phyloP scores from a whole-genome alignment of 805 yeast genomes.

The Saturnispora quitensis region DNA sequence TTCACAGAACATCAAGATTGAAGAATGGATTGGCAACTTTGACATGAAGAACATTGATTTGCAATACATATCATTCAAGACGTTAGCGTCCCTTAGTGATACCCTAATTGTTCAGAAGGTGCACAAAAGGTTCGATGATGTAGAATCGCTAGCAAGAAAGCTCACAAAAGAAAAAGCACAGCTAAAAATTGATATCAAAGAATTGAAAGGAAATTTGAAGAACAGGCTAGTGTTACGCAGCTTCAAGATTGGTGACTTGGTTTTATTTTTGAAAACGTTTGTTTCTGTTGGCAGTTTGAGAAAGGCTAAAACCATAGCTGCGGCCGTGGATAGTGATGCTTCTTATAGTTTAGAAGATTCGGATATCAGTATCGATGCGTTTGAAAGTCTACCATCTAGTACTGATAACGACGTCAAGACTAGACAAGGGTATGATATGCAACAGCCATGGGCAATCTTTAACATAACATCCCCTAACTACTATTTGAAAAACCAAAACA shows the following conservation, averaged over 20 bases:
- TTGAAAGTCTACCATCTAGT: conserved; percentile 1
- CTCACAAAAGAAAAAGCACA: conserved; percentile 62
- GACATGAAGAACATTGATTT: conserved; percentile 16
- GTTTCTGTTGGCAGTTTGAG: conserved; percentile 9
- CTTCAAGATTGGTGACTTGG: conserved; percentile 69
- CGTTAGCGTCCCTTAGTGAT: conserved; percentile 19
- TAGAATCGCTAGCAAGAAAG: conserved; percentile 81
- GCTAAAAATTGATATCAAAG: conserved; percentile 38
- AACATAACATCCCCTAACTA: conserved; percentile 83
- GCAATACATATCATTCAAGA: conserved; percentile 29
- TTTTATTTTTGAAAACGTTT: conserved; percentile 71
- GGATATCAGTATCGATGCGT: conserved; percentile 2
- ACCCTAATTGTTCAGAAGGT: conserved; percentile 31
- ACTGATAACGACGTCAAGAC: not conserved
- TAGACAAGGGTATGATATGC: not conserved
- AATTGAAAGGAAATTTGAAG: conserved; percentile 28
- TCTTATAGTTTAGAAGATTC: conserved; percentile 6
- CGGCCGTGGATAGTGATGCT: conserved; percentile 3
- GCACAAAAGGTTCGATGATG: conserved; percentile 74
- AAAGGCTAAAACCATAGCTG: not conserved
- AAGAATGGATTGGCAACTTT: conserved; percentile 13
- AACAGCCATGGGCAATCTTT: conserved; percentile 88
- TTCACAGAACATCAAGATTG: conserved; percentile 14
- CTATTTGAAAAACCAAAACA: conserved; percentile 41
- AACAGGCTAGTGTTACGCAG: conserved; percentile 56